A percentile compares a stretch with the other conserved stretches of the same genome.
Conservation (phyloP, 257 asterid genomes). For the Sherardia arvensis region DNA sequence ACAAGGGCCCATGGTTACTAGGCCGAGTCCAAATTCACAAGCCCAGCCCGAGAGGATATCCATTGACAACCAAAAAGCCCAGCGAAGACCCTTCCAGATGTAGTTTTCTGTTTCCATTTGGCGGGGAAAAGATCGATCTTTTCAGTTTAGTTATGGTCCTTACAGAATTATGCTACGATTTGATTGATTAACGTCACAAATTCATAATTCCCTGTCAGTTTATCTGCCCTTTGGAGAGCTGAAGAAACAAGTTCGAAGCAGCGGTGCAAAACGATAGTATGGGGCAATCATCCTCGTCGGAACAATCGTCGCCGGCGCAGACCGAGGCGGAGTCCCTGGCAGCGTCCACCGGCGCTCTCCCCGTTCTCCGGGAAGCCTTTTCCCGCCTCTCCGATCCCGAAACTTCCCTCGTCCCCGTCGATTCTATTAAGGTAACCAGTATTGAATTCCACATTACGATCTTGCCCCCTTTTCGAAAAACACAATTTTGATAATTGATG, state of each 20-base stretch:
- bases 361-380: constrained; percentile 52
- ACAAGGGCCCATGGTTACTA: no score
- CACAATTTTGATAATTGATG: neutral
- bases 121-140: neutral
- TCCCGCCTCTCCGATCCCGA: constrained; percentile 62
- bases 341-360: constrained; percentile 82
- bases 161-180: neutral
- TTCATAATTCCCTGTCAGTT: no score
- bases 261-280: constrained; percentile 21
- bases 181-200: neutral
- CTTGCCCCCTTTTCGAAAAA: neutral
- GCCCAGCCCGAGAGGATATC: neutral
- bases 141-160: no score
- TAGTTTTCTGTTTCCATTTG: neutral
- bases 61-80: neutral
- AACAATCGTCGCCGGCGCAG: constrained; percentile 50
- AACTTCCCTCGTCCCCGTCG: constrained; percentile 44
- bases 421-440: constrained; percentile 52
- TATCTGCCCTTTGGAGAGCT: neutral
- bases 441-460: neutral
- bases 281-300: constrained; percentile 82
- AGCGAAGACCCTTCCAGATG: neutral
- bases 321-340: constrained; percentile 65
- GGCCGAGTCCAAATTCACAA: neutral
- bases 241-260: neutral